Base-by-base conservation (phyloP, 106 monocot genomes). In the Dendrobium huoshanense region DNA sequence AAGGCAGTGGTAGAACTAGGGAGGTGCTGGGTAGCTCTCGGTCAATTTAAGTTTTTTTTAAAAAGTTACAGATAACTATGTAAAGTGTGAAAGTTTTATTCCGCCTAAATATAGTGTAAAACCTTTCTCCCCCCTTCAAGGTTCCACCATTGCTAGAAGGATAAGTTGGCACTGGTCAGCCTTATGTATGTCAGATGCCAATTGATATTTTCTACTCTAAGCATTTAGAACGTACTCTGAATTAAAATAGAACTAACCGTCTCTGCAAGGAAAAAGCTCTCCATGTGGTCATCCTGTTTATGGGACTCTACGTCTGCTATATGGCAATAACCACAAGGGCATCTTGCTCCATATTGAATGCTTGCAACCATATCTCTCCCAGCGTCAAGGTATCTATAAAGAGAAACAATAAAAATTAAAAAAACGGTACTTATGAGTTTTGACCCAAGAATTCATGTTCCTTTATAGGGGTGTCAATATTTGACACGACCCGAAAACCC, bases 261-360 rank as follows among this genome's bases (percentile, higher is more conserved):
- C 87, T 98, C 98, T 61, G 98, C 90, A 88, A 98, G 98, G 77
- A 98, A 98, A 78, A 98, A 98, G 81, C 98, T 98, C 89, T 98
- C 98, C 98, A 98, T 98, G 74, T 95, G 98, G 59, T 98, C 98
- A 78, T 95, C 92, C 83, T 92, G 95, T 79, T 91, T 78, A 83
- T 98, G 98, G 56, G 94, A 88, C 79, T 98, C 97, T 25, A 98
- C 97, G 82, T 98, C 97, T 58, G 85, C 84, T 80, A 98, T 98
- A 80, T 95, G 98, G 81, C 98, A 98, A 85, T 98, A 98, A 48
- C 98, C 98, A 82, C 98, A 98, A 45, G 98, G 89, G 64, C 98
- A 98, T 65, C 85, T 79, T 15, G 98, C 91, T 79, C 95, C 91
- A 84, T 95, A 92, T 80, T 98, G 94, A 84, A 98, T 81, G 81